Evolutionary conservation across 2,329 filamentous ascomycete species (phyloP).

Genomic region (Lasiodiplodia sp.): DNA sequence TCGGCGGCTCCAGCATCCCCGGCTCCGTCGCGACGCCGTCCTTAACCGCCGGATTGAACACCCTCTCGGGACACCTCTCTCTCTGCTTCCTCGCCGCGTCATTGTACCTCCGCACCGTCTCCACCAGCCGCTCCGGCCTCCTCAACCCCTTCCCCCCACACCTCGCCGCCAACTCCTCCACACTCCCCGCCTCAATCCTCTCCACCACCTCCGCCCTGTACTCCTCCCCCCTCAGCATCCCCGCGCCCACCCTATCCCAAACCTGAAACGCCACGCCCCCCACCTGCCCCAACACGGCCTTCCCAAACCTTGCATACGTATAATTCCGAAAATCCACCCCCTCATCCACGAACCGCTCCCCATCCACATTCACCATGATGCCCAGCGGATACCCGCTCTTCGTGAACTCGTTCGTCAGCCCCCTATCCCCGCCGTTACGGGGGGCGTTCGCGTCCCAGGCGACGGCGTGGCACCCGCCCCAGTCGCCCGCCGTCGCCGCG

Average conservation of each 20-base stretch:
- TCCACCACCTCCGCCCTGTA: constrained; percentile 66
- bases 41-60: constrained; percentile 67
- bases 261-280: constrained; percentile 68
- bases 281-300: constrained; percentile 67
- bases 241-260: constrained; percentile 63
- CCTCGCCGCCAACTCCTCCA: constrained; percentile 65
- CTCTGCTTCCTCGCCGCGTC: constrained; percentile 59
- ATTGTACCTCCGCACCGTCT: constrained; percentile 65
- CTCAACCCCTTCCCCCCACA: constrained; percentile 57
- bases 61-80: constrained; percentile 52
- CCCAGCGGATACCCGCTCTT: constrained; percentile 74
- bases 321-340: constrained; percentile 71
- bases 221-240: constrained; percentile 67
- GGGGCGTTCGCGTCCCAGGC: constrained; percentile 71
- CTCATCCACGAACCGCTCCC: constrained; percentile 71
- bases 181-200: constrained; percentile 57
- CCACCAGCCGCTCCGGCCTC: constrained; percentile 56
- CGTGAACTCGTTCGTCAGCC: constrained; percentile 71
- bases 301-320: constrained; percentile 72
- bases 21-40: constrained; percentile 70
- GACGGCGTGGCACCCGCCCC: constrained; percentile 70
- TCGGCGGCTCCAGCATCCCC: constrained; percentile 57
- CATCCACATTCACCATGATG: constrained; percentile 67
- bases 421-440: constrained; percentile 61
- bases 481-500: constrained; percentile 64